Conservation (phyloP, 2,329 filamentous ascomycete species). For the Ceratocystis alfenasii region DNA sequence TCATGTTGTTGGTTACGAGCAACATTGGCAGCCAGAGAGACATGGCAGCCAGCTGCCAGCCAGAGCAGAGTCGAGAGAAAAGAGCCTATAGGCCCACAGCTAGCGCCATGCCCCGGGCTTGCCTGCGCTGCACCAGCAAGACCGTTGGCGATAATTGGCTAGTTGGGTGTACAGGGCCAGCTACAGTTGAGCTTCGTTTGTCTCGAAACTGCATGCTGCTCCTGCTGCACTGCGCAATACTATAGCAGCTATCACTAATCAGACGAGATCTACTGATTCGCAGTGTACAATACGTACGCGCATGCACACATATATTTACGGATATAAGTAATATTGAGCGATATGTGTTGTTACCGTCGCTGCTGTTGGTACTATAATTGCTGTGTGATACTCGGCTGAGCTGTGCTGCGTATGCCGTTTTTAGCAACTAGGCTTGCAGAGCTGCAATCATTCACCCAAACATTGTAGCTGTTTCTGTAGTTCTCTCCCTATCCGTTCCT, state of each 20-base stretch:
- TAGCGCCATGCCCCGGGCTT: not conserved
- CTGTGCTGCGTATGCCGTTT: not conserved
- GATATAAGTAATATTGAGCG: not conserved
- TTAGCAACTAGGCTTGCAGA: not conserved
- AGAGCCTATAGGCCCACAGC: not conserved
- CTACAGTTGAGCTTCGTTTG: not conserved
- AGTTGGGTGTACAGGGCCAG: not conserved
- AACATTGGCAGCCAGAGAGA: not conserved
- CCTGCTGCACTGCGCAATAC: not conserved
- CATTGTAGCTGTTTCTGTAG: not conserved
- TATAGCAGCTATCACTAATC: not conserved
- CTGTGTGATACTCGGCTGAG: not conserved
- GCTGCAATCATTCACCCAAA: not conserved
- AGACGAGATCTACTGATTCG: conserved; percentile 1
- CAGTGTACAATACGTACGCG: not conserved
- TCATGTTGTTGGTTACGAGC: not conserved
- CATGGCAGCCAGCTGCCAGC: not conserved
- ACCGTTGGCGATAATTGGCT: not conserved
- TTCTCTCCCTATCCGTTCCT: not conserved
- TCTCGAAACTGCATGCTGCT: not conserved
- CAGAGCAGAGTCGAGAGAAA: not conserved
- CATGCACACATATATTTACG: not conserved
- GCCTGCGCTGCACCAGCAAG: not conserved
- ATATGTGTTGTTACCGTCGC: not conserved
- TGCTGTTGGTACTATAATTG: not conserved